These are phyloP conservation scores for Fusarium lateritium DNA, from an alignment of 2,329 filamentous ascomycete genomes.

Conservation along the genomic window DNA sequence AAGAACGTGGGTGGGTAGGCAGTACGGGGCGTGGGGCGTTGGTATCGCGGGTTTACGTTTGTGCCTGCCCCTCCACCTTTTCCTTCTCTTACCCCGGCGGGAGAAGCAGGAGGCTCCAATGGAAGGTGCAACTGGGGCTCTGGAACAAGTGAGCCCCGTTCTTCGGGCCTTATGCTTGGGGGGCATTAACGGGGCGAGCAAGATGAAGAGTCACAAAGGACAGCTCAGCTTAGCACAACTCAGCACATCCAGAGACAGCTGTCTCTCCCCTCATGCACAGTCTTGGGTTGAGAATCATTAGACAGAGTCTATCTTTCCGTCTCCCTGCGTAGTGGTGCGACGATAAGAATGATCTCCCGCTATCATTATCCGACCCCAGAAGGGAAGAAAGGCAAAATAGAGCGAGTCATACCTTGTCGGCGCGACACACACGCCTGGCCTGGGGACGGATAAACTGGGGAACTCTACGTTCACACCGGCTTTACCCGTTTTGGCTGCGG, in stretches of 20 bases:
- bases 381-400: conserved; percentile 34
- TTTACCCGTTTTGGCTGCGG: conserved; percentile 2
- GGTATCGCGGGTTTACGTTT: conserved; percentile 21
- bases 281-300: not conserved
- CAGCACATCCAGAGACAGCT: conserved; percentile 22
- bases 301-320: conserved; percentile 14
- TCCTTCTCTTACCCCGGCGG: conserved; percentile 46
- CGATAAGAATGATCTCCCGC: conserved; percentile 41
- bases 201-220: conserved; percentile 37
- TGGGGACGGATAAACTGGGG: conserved; percentile 43
- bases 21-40: conserved; percentile 42
- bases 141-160: conserved; percentile 46
- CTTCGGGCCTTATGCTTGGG: conserved; percentile 45
- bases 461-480: conserved; percentile 34
- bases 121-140: conserved; percentile 41
- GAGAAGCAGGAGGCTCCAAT: conserved; percentile 51
- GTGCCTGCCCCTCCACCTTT: conserved; percentile 45
- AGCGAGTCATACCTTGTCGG: conserved; percentile 43
- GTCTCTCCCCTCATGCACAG: conserved; percentile 23
- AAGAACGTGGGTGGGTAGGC: conserved; percentile 22
- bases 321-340: conserved; percentile 18
- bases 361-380: conserved; percentile 38
- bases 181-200: conserved; percentile 41
- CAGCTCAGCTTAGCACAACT: conserved; percentile 30
- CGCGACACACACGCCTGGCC: conserved; percentile 25